Base-by-base conservation (phyloP, 139 green algal genomes). In the Micractinium sp. region DNA sequence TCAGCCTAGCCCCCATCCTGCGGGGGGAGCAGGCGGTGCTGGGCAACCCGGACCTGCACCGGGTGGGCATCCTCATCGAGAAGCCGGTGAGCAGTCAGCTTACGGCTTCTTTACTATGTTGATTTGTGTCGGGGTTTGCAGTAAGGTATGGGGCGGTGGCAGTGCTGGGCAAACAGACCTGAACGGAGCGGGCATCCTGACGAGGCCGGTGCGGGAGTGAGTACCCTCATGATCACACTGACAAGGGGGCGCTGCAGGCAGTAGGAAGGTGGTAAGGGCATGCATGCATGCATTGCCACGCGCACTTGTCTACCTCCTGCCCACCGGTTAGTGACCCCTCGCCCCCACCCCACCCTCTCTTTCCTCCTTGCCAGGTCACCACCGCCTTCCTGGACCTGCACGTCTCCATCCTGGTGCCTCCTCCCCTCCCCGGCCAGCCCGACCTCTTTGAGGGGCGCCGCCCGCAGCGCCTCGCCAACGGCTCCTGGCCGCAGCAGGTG, bases 401-500 rank as follows among this genome's bases (percentile, higher is more conserved):
- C 1, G 78, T 84, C 4, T 67, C 41, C 78, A 81, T 81, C 74
- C 39, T 84, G 41, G 78, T 84, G 0, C 78, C 78, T 41, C 27
- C 33, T 19, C 39, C 36, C 39, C 39, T 29, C 27, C 35, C 38
- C 22, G 78, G 39, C 78, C 78, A 67, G 18, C 66, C 66, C 27
- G 78, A 84, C 78, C 78, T 41, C 78, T 84, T 84, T 41, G 31
- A 61, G 13, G 78, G 78, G 39, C 41, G 33, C 27, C 78, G 78
- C 78, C 78, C 78, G 14, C 39, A 67, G 78, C 39, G 78, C 39
- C 78, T 84, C 39, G 39, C 78, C 39, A 84, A 84, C 29, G 78
- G 78, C 78, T 38, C 23, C 41, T 84, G 78, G 78, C 78, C 78
- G 0, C 38, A 41, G 41, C 18, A 81, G 74, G 35, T 81, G 35